These are phyloP conservation scores for Cyanidium caldarium DNA, from an alignment of 23 red algal species.

Conservation along the genomic window DNA sequence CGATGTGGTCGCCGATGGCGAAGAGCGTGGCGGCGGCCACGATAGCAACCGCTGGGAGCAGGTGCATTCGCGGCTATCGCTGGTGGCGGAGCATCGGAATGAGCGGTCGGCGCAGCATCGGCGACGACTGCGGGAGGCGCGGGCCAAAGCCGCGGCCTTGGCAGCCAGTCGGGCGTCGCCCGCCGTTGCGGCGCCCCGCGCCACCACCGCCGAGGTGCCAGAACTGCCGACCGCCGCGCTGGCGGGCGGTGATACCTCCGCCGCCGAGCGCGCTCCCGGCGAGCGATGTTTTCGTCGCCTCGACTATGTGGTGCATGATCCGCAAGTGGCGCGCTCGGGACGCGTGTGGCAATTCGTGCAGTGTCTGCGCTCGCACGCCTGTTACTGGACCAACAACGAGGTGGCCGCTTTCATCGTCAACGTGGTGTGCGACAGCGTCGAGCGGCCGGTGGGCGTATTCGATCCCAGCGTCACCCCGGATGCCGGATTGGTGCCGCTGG, in stretches of 20 bases:
- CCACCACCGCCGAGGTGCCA: no score
- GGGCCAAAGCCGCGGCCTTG: no score
- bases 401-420: not conserved
- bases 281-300: not conserved
- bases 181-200: no score
- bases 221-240: no score
- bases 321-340: not conserved
- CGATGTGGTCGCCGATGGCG: not conserved
- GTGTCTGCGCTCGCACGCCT: not conserved
- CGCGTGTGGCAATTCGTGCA: conserved; percentile 5
- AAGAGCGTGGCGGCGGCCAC: not conserved
- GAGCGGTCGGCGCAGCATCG: no score
- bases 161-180: no score
- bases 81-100: not conserved
- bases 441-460: not conserved
- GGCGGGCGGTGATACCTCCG: no score
- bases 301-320: conserved; percentile 6
- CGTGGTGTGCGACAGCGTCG: not conserved
- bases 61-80: not conserved
- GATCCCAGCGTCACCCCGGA: no score
- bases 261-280: no score
- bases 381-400: not conserved
- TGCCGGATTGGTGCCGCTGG: no score
- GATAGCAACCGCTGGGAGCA: not conserved
- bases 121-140: no score